Evolutionary conservation across 106 monocot genomes (phyloP).

Genomic region (Dendrobium nobile): DNA sequence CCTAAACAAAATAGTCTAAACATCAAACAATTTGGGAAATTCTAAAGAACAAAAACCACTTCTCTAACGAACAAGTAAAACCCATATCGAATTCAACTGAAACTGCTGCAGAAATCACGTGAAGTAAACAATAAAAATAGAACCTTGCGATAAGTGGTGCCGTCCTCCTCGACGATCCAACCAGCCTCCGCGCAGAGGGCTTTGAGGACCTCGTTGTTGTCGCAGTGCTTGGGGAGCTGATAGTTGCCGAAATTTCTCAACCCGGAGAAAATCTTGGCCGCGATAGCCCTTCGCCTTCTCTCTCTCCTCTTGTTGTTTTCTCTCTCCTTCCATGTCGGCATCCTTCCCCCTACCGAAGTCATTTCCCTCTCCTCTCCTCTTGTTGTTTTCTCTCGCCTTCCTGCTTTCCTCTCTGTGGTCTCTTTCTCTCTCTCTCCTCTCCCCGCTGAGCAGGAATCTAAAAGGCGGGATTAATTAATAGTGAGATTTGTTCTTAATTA

Average conservation of each 20-base stretch:
- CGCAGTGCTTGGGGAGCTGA: slow-evolving; percentile 72
- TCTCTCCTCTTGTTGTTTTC: slow-evolving; percentile 84
- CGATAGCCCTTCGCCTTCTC: slow-evolving; percentile 61
- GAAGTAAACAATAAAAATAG: background rate
- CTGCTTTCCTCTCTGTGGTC: no score
- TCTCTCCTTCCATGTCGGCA: slow-evolving; percentile 82
- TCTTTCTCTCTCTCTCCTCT: no score
- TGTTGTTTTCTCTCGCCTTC: no score
- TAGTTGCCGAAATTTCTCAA: slow-evolving; percentile 50
- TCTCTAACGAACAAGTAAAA: no score
- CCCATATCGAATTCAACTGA: no score
- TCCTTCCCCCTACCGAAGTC: slow-evolving; percentile 45
- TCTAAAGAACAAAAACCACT: no score
- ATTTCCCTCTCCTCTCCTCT: background rate
- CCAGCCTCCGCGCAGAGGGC: slow-evolving; percentile 68
- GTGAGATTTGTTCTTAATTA: no score
- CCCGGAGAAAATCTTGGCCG: slow-evolving; percentile 68
- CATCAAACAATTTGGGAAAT: no score
- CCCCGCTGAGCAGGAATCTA: no score
- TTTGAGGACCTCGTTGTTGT: slow-evolving; percentile 81
- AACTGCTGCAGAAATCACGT: no score
- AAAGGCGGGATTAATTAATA: no score
- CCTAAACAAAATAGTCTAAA: no score
- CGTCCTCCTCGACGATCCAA: slow-evolving; percentile 66
- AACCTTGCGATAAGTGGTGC: slow-evolving; percentile 72